Percentiles rank a stretch among this genome's conserved stretches.
These are phyloP conservation scores for Uronychia setigera DNA, from an alignment of 73 alveolate species.

Conservation along the genomic window DNA sequence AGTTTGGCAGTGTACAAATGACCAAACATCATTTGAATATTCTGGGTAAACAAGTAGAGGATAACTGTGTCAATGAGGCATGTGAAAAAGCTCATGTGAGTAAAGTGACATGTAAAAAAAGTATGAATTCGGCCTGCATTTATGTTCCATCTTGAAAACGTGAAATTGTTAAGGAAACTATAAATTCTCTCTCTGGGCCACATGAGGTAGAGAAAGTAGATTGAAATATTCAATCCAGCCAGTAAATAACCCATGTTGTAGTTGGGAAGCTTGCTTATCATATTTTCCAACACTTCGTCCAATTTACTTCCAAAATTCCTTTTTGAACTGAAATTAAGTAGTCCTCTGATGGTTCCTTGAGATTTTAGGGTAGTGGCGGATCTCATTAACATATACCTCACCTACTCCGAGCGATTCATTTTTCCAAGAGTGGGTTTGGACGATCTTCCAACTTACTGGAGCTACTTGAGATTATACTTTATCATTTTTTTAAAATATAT, in stretches of 20 bases:
- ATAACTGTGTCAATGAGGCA: slow-evolving; percentile 52
- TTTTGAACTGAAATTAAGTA: not conserved
- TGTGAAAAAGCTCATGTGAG: slow-evolving; percentile 68
- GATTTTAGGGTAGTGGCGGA: no score
- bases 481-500: not conserved
- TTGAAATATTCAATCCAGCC: slow-evolving; percentile 50
- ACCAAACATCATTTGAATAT: slow-evolving; percentile 52
- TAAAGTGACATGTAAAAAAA: slow-evolving; percentile 48
- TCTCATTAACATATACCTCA: not conserved
- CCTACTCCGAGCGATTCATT: not conserved
- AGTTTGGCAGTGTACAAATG: slow-evolving; percentile 49
- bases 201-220: slow-evolving; percentile 40
- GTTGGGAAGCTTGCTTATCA: slow-evolving; percentile 37
- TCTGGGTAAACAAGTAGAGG: slow-evolving; percentile 50
- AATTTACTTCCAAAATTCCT: slow-evolving; percentile 3
- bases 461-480: not conserved
- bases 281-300: not conserved
- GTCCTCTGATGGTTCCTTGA: not conserved
- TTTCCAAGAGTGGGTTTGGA: not conserved
- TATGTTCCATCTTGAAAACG: slow-evolving; percentile 46
- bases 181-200: slow-evolving; percentile 67
- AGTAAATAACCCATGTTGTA: slow-evolving; percentile 51
- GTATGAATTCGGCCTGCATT: slow-evolving; percentile 61
- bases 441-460: not conserved
- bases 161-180: slow-evolving; percentile 61